A percentile compares a stretch with the other conserved stretches of the same genome.
Evolutionary conservation across 2,329 filamentous ascomycete species (phyloP).

Genomic region (Plenodomus tracheiphilus): DNA sequence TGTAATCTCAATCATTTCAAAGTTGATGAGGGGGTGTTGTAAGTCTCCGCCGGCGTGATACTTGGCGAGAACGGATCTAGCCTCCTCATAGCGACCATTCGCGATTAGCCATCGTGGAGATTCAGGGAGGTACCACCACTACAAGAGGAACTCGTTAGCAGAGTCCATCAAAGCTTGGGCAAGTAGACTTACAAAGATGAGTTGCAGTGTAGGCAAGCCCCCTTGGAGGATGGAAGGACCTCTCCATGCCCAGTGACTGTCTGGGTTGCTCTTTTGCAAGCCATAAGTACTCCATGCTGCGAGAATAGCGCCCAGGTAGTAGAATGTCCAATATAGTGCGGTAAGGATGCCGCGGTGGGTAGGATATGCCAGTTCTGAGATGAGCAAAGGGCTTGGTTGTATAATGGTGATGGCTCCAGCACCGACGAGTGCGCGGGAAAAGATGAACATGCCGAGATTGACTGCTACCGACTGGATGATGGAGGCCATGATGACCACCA

Average conservation of each 20-base stretch:
- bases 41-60: constrained; percentile 18
- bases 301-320: constrained; percentile 30
- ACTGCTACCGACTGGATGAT: constrained; percentile 52
- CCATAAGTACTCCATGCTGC: constrained; percentile 25
- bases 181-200: constrained; percentile 56
- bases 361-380: constrained; percentile 62
- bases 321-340: constrained; percentile 54
- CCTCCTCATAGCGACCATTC: constrained; percentile 9
- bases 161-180: constrained; percentile 61
- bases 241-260: constrained; percentile 54
- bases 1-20: constrained; percentile 19
- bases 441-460: constrained; percentile 54
- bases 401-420: constrained; percentile 55
- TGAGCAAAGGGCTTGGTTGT: constrained; percentile 58
- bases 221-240: constrained; percentile 59
- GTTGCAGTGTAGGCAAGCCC: constrained; percentile 44
- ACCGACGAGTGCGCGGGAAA: constrained; percentile 39
- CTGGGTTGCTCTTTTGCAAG: constrained; percentile 26
- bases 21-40: constrained; percentile 15
- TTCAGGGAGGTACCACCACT: constrained; percentile 54
- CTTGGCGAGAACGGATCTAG: constrained; percentile 11
- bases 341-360: constrained; percentile 61
- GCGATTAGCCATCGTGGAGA: constrained; percentile 39
- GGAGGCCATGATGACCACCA: constrained; percentile 55
- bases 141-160: constrained; percentile 19